Evolutionary conservation across 768 basidiomycete species (phyloP).

Genomic region (Butyriboletus loyo): DNA sequence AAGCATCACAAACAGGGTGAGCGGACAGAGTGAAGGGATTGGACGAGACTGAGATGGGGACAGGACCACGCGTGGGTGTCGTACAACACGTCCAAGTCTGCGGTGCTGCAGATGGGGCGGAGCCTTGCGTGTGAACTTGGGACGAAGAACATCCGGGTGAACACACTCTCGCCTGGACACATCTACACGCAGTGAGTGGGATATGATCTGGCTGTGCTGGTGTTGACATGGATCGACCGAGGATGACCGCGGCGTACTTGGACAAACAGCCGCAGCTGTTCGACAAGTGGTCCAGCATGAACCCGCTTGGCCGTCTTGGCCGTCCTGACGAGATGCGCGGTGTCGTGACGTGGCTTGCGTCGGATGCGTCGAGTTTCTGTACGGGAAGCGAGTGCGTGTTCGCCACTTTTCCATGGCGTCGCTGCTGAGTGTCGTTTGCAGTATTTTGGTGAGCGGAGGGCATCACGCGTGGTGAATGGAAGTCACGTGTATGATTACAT

Average conservation of each 20-base stretch:
- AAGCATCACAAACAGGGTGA: constrained; percentile 67
- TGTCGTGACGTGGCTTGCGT: constrained; percentile 67
- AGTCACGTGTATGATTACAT: constrained; percentile 17
- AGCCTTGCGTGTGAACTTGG: constrained; percentile 84
- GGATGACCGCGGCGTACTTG: constrained; percentile 74
- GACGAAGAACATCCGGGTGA: constrained; percentile 62
- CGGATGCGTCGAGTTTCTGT: constrained; percentile 74
- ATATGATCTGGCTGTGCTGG: constrained; percentile 15
- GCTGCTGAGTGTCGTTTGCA: not conserved
- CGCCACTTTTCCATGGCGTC: too few species aligned
- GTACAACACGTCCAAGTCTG: constrained; percentile 77
- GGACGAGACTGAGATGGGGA: not conserved
- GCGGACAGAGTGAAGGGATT: not conserved
- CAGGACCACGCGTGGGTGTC: constrained; percentile 75
- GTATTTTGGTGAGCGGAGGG: constrained; percentile 32
- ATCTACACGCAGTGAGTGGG: constrained; percentile 63
- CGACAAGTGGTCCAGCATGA: constrained; percentile 64
- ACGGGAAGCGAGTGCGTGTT: constrained; percentile 84
- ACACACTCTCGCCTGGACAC: constrained; percentile 72
- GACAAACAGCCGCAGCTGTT: constrained; percentile 61
- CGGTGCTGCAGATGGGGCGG: constrained; percentile 75
- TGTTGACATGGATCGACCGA: constrained; percentile 20
- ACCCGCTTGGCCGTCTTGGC: constrained; percentile 70
- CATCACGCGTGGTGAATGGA: constrained; percentile 29
- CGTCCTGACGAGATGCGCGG: constrained; percentile 72